These are phyloP conservation scores for Quillaja saponaria DNA, from an alignment of 306 rosid species.

Conservation along the genomic window DNA sequence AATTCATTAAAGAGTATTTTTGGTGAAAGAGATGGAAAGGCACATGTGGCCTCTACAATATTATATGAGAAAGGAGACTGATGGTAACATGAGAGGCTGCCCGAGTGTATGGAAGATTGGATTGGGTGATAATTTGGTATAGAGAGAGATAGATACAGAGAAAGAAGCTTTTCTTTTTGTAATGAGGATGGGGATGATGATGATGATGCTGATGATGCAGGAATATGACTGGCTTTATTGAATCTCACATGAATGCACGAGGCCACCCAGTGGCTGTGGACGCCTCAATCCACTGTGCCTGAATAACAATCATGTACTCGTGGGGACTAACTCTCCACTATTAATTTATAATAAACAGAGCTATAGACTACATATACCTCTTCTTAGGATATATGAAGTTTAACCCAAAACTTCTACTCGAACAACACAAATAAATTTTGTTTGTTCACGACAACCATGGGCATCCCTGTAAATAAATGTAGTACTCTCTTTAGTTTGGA, in stretches of 20 bases:
- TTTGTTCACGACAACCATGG: no score
- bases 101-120: slow-evolving; percentile 16
- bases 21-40: slow-evolving; percentile 41
- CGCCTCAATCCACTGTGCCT: slow-evolving; percentile 15
- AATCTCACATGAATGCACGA: slow-evolving; percentile 85
- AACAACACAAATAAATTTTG: no score
- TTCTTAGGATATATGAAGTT: no score
- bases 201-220: slow-evolving; percentile 47
- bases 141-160: slow-evolving; percentile 22
- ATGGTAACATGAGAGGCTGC: slow-evolving; percentile 49
- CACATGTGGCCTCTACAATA: slow-evolving; percentile 50
- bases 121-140: slow-evolving; percentile 18
- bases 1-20: slow-evolving; percentile 29
- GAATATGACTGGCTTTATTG: slow-evolving; percentile 54
- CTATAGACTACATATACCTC: slow-evolving; percentile 22
- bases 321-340: slow-evolving; percentile 41
- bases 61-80: slow-evolving; percentile 48
- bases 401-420: no score
- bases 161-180: slow-evolving; percentile 5
- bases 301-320: slow-evolving; percentile 45
- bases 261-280: slow-evolving; percentile 54
- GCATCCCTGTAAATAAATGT: no score
- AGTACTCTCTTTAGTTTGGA: no score
- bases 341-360: not conserved
- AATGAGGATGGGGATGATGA: slow-evolving; percentile 2